Conservation (phyloP, 2,329 filamentous ascomycete genomes). For the Trichoderma asperellum region DNA sequence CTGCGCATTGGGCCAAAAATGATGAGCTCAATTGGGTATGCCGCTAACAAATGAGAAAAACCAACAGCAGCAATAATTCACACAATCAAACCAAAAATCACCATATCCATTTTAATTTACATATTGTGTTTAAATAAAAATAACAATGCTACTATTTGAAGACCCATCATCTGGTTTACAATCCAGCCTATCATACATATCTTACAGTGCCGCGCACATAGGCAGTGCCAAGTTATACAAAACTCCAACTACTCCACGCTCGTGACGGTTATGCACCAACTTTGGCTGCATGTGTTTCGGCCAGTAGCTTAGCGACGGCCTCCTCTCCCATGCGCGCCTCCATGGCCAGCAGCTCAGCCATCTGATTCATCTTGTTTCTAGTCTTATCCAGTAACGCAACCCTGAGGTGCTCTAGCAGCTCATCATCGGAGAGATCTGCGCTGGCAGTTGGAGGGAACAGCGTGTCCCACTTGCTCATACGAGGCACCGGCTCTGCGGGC, state of each 20-base stretch:
- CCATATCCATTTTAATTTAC: no score
- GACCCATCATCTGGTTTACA: not conserved
- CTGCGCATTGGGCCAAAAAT: not conserved
- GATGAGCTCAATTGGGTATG: not conserved
- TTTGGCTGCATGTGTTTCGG: conserved; percentile 29
- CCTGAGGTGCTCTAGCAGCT: conserved; percentile 32
- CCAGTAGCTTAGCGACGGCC: conserved; percentile 33
- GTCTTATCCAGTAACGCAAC: conserved; percentile 31
- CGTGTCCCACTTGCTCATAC: conserved; percentile 45
- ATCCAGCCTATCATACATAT: conserved; percentile 16
- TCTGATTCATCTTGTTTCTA: conserved; percentile 38
- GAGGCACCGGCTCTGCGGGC: conserved; percentile 35
- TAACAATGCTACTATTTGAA: no score
- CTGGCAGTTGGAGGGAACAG: conserved; percentile 56
- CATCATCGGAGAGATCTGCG: conserved; percentile 34
- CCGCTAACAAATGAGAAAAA: not conserved
- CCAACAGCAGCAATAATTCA: not conserved
- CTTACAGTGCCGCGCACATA: not conserved
- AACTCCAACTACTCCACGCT: not conserved
- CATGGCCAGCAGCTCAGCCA: conserved; percentile 37
- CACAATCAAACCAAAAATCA: not conserved
- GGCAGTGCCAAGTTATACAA: not conserved
- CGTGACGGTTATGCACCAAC: not conserved
- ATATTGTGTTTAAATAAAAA: no score
- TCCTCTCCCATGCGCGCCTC: conserved; percentile 38